These are phyloP conservation scores for Phytophthora cactorum DNA, from an alignment of 352 stramenopile genomes.

Conservation along the genomic window DNA sequence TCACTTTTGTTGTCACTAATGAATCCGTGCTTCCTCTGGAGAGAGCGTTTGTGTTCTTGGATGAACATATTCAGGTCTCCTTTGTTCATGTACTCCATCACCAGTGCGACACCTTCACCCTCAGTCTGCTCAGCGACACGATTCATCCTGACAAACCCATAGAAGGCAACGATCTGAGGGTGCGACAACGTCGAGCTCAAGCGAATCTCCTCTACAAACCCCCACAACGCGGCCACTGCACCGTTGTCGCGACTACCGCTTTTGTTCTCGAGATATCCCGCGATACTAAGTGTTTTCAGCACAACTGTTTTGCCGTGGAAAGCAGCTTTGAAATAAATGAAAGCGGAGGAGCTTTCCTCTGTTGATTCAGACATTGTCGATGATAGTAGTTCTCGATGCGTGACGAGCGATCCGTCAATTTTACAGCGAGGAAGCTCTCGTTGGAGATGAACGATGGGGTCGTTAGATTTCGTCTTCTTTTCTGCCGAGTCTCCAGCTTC, in stretches of 20 bases:
- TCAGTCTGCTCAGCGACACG: slow-evolving; percentile 4
- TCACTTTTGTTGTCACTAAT: slow-evolving; percentile 1
- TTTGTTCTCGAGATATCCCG: background rate
- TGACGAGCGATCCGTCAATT: slow-evolving; percentile 23
- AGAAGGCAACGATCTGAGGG: slow-evolving; percentile 36
- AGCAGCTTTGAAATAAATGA: slow-evolving; percentile 37
- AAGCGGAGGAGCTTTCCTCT: slow-evolving; percentile 22
- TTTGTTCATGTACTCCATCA: slow-evolving; percentile 48
- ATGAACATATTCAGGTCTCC: slow-evolving; percentile 51
- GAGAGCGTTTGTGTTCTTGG: slow-evolving; percentile 29
- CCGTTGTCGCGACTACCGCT: background rate
- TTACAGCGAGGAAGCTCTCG: slow-evolving; percentile 23
- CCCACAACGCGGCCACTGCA: slow-evolving; percentile 10
- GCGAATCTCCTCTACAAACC: slow-evolving; percentile 36
- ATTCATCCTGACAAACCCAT: slow-evolving; percentile 31
- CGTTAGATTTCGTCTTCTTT: background rate
- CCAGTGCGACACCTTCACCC: slow-evolving; percentile 32
- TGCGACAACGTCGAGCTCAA: slow-evolving; percentile 38
- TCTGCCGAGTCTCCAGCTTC: background rate
- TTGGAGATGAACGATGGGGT: slow-evolving; percentile 23
- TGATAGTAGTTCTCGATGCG: slow-evolving; percentile 9
- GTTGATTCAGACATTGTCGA: background rate
- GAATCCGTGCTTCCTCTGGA: slow-evolving; percentile 15
- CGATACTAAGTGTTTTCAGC: slow-evolving; percentile 25
- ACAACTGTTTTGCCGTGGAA: slow-evolving; percentile 26